Base-by-base conservation (phyloP, 2,329 filamentous ascomycete species). In the Sordariomycetes sp. region DNA sequence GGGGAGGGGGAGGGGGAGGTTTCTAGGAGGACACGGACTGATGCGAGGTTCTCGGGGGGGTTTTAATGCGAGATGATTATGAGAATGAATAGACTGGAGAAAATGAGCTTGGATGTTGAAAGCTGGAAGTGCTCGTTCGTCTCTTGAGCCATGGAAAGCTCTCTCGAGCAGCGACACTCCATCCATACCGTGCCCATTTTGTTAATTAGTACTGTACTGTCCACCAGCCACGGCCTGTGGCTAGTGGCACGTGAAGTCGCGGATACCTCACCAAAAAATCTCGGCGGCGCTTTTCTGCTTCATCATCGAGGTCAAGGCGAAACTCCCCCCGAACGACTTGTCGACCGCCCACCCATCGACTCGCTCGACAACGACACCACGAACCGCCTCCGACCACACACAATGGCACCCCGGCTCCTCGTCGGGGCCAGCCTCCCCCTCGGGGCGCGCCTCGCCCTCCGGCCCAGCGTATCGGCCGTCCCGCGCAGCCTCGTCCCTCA, bases 391-490 rank as follows among this genome's bases (percentile, higher is more conserved):
- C 40, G 40, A n/a, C 16, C 16, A 46, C 34, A 8, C 10, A 70
- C 62, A 61, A 78, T 79, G 77, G 72, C 76, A 66, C 70, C 74
- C 61, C 74, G 74, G 65, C 69, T 78, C 65, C 63, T 72, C 69
- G 67, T 71, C 66, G 71, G 70, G 69, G 57, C 63, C 54, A 62
- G 65, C 58, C 64, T 67, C 64, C 62, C 65, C 53, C 63, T 64
- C 54, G 61, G 67, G 63, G 60, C 28, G 28, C 28, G 65, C 58
- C 64, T 67, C 64, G 61, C 65, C 53, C 63, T 64, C 54, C 61
- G 67, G 63, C 59, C 65, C 60, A 62, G 68, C 55, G 46, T 28
- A n/a, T 14, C 24, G 4, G 18, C 37, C 52, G 20, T 35, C 40
- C 60, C 60, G 64, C 32, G 24, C 16, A 12, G 67, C 58, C 70